Base-by-base conservation (phyloP, 23 red algal genomes). In the Gracilaria caudata region DNA sequence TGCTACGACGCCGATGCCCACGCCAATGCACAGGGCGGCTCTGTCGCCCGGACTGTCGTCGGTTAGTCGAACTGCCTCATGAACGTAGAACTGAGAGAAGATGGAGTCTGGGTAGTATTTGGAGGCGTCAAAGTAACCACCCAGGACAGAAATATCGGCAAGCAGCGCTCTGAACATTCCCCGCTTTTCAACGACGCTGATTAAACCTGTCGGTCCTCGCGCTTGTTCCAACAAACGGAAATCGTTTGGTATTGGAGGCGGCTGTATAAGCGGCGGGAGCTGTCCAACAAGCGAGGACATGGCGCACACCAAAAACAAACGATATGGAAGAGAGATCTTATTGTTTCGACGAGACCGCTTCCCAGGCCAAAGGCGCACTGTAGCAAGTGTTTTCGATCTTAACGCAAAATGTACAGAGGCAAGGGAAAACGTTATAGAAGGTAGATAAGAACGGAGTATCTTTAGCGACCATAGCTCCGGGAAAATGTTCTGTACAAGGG, bases 41-140 rank as follows among this genome's bases (percentile, higher is more conserved):
- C 41, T 66, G 43, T 61, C 33, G 3, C n/a, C 61, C 7, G 19
- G 36, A 35, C 32, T 9, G 11, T 85, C 20, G 37, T 49, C 70
- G 9, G 63, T 39, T n/a, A 91, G 37, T 23, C 87, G 56, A 10
- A 91, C 87, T 20, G 87, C 87, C 46, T 91, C 87, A 28, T 91
- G 87, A 34, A 91, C 87, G 47, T 91, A 82, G 55, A 91, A 91
- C 47, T 91, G 87, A 61, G 64, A 64, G 36, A 91, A 91, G 20
- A 91, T 82, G 43, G 77, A 73, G 51, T 82, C 76, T 21, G 43
- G 77, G 35, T 28, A 60, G 58, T 43, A 91, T 28, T 54, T 63
- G 11, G 61, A 63, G 19, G 38, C 4, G 19, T 54, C 73, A 49
- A 80, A 68, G 45, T 64, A 64, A 63, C 87, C 87, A 26, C 87